Base-by-base conservation (phyloP, 768 basidiomycete genomes). In the Russula vinacea region DNA sequence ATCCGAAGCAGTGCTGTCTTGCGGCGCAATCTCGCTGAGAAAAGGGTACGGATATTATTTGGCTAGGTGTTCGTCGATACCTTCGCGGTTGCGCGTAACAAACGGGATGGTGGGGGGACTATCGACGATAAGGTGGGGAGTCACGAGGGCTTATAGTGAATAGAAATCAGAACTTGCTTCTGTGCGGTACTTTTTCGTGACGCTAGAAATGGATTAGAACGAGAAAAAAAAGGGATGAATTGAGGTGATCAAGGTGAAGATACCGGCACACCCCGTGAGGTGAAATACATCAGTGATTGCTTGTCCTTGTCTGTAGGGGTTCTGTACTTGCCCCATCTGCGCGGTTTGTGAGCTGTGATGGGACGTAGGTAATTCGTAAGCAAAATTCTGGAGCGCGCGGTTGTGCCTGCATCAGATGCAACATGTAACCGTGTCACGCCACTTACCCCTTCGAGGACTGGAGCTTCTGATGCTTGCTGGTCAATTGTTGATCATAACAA, bases 401-500 rank as follows among this genome's bases (percentile, higher is more conserved):
- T 32, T 26, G 42, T 33, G 40, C 17, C 37, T 7, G n/a, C n/a
- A 26, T 29, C 26, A 19, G 32, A 37, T 44, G n/a, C 10, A 45
- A 45, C 19, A 19, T 9, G 19, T 16, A 32, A n/a, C 13, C 24
- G 9, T 14, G 16, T 44, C 9, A 44, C 29, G 17, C 39, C 32
- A 55, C 29, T 26, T 57, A 40, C 29, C 8, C 29, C 47, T 40
- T 51, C 40, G 16, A 33, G 17, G 75, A 52, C 32, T 2, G 19
- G 32, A 17, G 66, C 69, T 78, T 5, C 72, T 73, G 14, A 72
- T 71, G 49, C 62, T 73, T 9, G 64, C 73, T 0, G 76, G 77
- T 4, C 72, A 75, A 47, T 63, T 65, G 5, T 71, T 76, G 33
- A 66, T 74, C 32, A 71, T 74, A 14, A 74, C 75, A n/a, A 70